Evolutionary conservation across 2,329 filamentous ascomycete genomes (phyloP), one percentile per base, ranked within the genome.

Genomic region (Calonectria crousiana): DNA sequence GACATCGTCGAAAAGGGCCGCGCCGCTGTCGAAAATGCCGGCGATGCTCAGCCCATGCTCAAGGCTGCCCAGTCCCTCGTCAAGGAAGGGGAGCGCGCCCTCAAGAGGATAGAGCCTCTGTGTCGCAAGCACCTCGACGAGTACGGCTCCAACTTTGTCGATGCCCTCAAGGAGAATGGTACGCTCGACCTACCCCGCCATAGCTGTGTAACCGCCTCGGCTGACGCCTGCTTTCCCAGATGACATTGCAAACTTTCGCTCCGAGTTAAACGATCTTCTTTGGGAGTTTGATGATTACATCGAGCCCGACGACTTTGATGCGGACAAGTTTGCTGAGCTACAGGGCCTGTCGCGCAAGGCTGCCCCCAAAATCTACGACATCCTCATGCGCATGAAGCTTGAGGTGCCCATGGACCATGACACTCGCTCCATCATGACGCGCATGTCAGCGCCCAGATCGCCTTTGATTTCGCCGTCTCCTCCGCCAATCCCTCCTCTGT

Each of bases 211-310:
- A 23, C 30, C 32, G 36, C 32, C 60, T 44, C 53, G 38, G 67
- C 72, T 82, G 68, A 81, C 74, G 67, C 74, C 23, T 49, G 38
- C 26, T 10, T 26, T 13, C 23, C 18, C 75, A 90, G 90, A 88
- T 70, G 88, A 88, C 41, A 89, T 92, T 67, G 86, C 88, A 68
- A 81, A 85, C 56, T 87, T 86, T 72, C 85, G 89, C 58, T 83
- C 84, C 23, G 84, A 88, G 70, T 83, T 92, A 51, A 88, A 85
- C 72, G 86, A 89, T 60, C 78, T 90, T 30, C 81, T 91, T 9
- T 92, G 89, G 86, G 89, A 89, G 67, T 91, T 92, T 76, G 90
- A 92, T 70, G 89, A 91, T 68, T 90, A 85, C 75, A 81, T 88
- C 74, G 87, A 89, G 65, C 77, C 83, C 18, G 87, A 89, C 41